Evolutionary conservation across 805 yeast genomes (phyloP), one percentile per base, ranked within the genome.

Genomic region (Lipomyces anomalus): DNA sequence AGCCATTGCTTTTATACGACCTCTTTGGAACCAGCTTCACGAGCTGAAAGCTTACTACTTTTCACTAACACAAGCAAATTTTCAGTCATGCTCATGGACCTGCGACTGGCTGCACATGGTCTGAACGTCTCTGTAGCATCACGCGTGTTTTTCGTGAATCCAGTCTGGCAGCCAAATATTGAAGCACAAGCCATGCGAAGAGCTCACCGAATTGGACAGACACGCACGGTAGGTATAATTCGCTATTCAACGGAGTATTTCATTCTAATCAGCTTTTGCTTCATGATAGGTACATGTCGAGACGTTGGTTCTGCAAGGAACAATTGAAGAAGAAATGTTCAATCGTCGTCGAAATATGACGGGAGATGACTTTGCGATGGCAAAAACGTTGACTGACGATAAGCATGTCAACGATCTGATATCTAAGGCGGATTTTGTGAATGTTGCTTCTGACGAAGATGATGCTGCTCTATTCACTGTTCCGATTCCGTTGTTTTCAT

Each of bases 151-250:
- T 80, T 82, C 58, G 67, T 81, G n/a, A 79, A 74, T 53, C 87
- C 87, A 1, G 80, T 82, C 1, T 82, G 87, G 88, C 76, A 72
- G 51, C 69, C 78, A 45, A 73, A 83, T 0, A 67, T 77, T 17
- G 88, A 82, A 58, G 87, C 87, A 0, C 88, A 82, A 56, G 87
- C 87, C 0, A 79, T 82, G 39, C 80, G 82, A 53, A 73, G 89
- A 66, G 82, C 87, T 0, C 89, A 82, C 62, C 72, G 88, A 62
- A 82, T 82, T 59, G 88, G 89, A 0, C 88, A 82, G 53, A 66
- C 69, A 0, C 64, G 69, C n/a, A 76, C 76, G 18, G 87, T 82
- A 0, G 64, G 20, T 7, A 11, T 22, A 2, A 17, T 34, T 34
- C 17, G 36, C 9, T n/a, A 11, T 22, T 20, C 2, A n/a, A n/a